Base-by-base conservation (phyloP, 306 rosid genomes). In the Corylus avellana region DNA sequence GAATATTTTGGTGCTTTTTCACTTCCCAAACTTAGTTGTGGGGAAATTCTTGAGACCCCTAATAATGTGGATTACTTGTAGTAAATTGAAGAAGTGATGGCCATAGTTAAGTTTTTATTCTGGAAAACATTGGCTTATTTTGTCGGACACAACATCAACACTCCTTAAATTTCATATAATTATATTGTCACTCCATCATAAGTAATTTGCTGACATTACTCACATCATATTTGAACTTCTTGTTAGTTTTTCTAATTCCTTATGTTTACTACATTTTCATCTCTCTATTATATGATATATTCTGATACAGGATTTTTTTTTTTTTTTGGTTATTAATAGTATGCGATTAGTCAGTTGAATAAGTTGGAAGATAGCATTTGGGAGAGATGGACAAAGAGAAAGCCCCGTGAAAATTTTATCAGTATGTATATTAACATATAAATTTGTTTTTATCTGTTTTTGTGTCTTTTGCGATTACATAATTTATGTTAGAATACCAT, bases 311-410 rank as follows among this genome's bases (percentile, higher is more conserved):
- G 49, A 79, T 81, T 70, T 44, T 80, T 22, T 22, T 22, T 48
- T 78, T 71, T 46, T 77, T 75, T 84, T 39, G 90, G 69, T 73
- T 70, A 54, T 88, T 77, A 72, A 70, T 93, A 95, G 99, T 95
- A 95, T 87, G 98, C 92, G 2, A 89, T 89, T 76, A 92, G 68
- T 85, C 97, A 95, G 83, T 87, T 95, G 81, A 93, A 88, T 85
- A 95, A 88, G 88, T 79, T 95, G 91, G 99, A 95, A 89, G 98
- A 95, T 83, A 93, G 89, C 90, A 89, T 95, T 81, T 90, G 93
- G 98, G 97, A 93, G 85, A 88, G 89, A 63, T 95, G 99, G 99
- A 85, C 90, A 50, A 84, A 76, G 82, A 95, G 89, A 83, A 84
- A 81, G 80, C 90, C 90, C 58, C 86, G 72, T 56, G 92, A 90